Evolutionary conservation across 495 filamentous ascomycete species (phyloP), one percentile per base, ranked within the genome.

Genomic region (Beverwykella pulmonaria): DNA sequence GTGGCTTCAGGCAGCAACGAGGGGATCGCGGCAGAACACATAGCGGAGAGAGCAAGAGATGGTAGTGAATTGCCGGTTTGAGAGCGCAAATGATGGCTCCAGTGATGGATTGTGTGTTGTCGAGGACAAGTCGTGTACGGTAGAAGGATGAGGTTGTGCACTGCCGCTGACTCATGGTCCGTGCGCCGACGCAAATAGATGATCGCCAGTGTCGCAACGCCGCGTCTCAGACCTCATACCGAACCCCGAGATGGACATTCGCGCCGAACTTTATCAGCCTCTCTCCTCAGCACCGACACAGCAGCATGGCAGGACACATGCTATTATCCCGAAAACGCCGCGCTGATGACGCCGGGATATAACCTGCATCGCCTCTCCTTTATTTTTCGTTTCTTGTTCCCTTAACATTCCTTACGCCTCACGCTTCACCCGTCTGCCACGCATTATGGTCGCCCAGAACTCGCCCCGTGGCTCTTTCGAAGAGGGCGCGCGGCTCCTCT

Each of bases 401-500:
- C 19, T 41, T 14, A 30, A 5, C 32, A 8, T 20, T 41, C 23
- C 53, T 12, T 22, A n/a, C 32, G 12, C 32, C 19, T 39, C 53
- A 7, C 30, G 14, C 4, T 22, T 41, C 53, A 57, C 53, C 26
- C 52, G 39, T 14, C 52, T 9, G 20, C 23, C 52, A 54, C 52
- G 23, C 52, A 54, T 29, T 9, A 57, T 57, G 53, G 20, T 12
- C 23, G 53, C 19, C 15, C 29, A 57, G 9, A 26, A 57, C 53
- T 39, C 32, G 32, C 30, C 53, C 12, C 53, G 53, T 5, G 53
- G 32, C 34, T 56, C 49, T n/a, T 27, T 56, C 36, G 59, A 68
- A 41, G 67, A 70, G 48, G 61, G 27, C 26, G 57, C 68, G 34
- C 68, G 56, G 1, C 63, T 70, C 3, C 56, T 70, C 9, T 67